Evolutionary conservation across 495 filamentous ascomycete genomes (phyloP).

Genomic region (Penicillium simplicissimum): DNA sequence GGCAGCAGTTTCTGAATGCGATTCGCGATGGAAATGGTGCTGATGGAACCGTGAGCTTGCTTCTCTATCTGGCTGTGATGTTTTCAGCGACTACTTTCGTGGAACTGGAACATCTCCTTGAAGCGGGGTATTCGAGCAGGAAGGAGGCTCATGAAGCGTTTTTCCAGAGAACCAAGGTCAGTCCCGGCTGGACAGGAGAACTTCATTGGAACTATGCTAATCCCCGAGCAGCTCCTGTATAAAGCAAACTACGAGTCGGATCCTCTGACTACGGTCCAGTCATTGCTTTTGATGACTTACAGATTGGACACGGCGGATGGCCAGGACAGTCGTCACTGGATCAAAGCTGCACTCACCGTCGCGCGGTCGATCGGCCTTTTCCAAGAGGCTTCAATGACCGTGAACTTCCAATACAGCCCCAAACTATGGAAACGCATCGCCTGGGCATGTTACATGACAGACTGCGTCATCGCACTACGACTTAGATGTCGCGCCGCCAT

Average conservation of each 20-base stretch:
- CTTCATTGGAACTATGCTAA: background rate
- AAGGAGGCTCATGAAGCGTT: conserved; percentile 23
- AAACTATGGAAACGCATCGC: conserved; percentile 22
- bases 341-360: conserved; percentile 13
- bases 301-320: conserved; percentile 19
- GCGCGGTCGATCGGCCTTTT: conserved; percentile 18
- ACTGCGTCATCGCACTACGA: conserved; percentile 20
- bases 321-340: conserved; percentile 21
- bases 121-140: conserved; percentile 18
- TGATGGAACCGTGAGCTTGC: conserved; percentile 21
- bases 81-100: conserved; percentile 23
- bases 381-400: conserved; percentile 4
- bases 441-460: conserved; percentile 26
- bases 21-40: conserved; percentile 11
- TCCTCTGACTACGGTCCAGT: conserved; percentile 15
- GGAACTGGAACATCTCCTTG: conserved; percentile 17
- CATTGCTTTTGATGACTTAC: conserved; percentile 23
- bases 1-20: conserved; percentile 12
- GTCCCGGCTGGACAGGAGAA: background rate
- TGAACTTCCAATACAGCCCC: conserved; percentile 4
- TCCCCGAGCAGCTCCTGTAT: conserved; percentile 17
- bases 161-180: conserved; percentile 21
- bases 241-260: conserved; percentile 21
- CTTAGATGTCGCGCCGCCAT: conserved; percentile 19
- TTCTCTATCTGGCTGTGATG: conserved; percentile 25